Evolutionary conservation across 306 rosid species (phyloP), one percentile per base, ranked within the genome.

Genomic region (Hippophae gyantsensis): DNA sequence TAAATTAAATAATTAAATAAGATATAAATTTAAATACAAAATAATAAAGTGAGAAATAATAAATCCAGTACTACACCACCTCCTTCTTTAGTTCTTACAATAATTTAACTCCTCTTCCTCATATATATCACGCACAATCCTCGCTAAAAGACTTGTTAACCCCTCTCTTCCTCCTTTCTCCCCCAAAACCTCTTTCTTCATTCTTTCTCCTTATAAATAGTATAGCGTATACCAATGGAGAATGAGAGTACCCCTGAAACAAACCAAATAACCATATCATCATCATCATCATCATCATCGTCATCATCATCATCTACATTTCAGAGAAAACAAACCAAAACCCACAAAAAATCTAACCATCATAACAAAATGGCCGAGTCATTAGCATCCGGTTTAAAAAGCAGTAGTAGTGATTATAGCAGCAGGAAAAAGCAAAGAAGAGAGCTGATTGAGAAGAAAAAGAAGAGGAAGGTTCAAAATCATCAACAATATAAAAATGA

Each of bases 51-150:
- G 23, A 18, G 23, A 18, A 18, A 18, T 18, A 18, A 18, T 75
- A 72, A 81, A 76, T 61, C 86, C 72, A 76, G 11, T 18, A 32
- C 38, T 32, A 32, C 38, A 32, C 38, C 38, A 2, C 38, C 3
- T 32, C 5, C 38, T 32, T 27, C 45, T 13, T 10, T 9, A 43
- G 6, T 11, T 40, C 66, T 62, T 46, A 65, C 84, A 76, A 86
- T 82, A 68, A 78, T 82, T 80, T 78, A 72, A 79, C 71, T 48
- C 67, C 54, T 6, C 54, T 70, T 52, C 63, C 49, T 12, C 57
- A 58, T 42, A 58, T n/a, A 23, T 54, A 2, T 48, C 60, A 12
- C 56, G 8, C 9, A 13, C 38, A 32, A 32, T 2, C 18, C 9
- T 3, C 10, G 23, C 11, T 7, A 1, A 13, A 23, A 0, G 9